These are phyloP conservation scores for Rossbeevera mucosa DNA, from an alignment of 768 basidiomycete species.

Conservation along the genomic window DNA sequence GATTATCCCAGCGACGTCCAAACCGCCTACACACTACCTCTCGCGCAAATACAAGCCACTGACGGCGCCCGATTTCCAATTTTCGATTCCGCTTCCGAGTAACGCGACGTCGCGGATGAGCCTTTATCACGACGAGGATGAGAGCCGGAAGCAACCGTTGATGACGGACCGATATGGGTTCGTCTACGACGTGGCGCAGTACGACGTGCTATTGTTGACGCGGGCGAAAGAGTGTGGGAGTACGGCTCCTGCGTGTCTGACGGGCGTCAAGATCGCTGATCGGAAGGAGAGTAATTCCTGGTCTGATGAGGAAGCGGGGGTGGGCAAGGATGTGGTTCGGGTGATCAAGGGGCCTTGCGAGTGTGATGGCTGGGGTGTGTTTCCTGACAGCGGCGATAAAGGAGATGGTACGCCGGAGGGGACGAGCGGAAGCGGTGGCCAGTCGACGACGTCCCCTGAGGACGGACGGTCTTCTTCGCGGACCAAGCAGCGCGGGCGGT, in stretches of 20 bases:
- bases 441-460: conserved; percentile 16
- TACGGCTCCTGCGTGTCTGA: conserved; percentile 78
- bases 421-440: conserved; percentile 7
- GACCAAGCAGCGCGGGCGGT: conserved; percentile 38
- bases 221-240: conserved; percentile 68
- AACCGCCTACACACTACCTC: conserved; percentile 82
- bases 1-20: conserved; percentile 74
- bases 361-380: conserved; percentile 33
- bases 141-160: conserved; percentile 44
- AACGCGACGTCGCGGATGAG: conserved; percentile 54
- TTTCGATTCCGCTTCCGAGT: conserved; percentile 48
- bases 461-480: conserved; percentile 32
- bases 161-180: conserved; percentile 88
- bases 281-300: conserved; percentile 74
- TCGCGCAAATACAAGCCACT: conserved; percentile 70
- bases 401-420: conserved; percentile 6
- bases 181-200: conserved; percentile 80
- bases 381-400: background rate
- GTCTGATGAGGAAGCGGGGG: conserved; percentile 59
- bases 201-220: conserved; percentile 73
- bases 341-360: conserved; percentile 40
- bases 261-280: conserved; percentile 85
- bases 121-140: conserved; percentile 43
- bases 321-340: conserved; percentile 26
- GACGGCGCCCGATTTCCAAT: conserved; percentile 69